Conservation (phyloP, 306 rosid genomes). For the Hylodesmum podocarpum region DNA sequence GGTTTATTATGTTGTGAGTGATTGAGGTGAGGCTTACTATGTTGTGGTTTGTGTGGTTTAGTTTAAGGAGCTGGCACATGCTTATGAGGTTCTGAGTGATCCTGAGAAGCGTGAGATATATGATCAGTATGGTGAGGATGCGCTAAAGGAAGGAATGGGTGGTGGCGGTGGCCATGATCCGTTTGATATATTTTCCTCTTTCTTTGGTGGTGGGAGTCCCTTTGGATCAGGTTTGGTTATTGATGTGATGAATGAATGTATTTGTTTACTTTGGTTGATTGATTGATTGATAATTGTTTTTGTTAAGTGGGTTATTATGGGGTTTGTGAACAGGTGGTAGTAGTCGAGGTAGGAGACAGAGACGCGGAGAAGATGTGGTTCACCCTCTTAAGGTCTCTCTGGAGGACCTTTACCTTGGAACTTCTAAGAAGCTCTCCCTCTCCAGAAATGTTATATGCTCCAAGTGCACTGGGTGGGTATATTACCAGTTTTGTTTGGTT, state of each 20-base stretch:
- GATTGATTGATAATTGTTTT: not conserved
- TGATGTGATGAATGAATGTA: not conserved
- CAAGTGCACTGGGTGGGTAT: constrained; percentile 85
- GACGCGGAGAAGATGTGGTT: constrained; percentile 93
- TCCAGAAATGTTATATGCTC: constrained; percentile 80
- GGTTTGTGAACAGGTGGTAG: constrained; percentile 62
- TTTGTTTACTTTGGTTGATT: not conserved
- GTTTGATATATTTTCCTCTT: constrained; percentile 85
- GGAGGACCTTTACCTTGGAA: constrained; percentile 82
- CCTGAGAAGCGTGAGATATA: constrained; percentile 96
- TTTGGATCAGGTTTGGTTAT: constrained; percentile 51
- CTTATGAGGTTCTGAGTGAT: constrained; percentile 89
- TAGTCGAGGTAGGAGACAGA: constrained; percentile 92
- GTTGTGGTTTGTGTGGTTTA: not conserved
- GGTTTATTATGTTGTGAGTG: not conserved
- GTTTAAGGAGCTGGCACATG: constrained; percentile 96
- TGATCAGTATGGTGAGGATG: constrained; percentile 93
- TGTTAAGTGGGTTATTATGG: constrained; percentile 9
- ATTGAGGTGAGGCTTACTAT: not conserved
- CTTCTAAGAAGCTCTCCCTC: constrained; percentile 93
- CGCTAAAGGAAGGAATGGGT: constrained; percentile 98
- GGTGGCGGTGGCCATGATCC: constrained; percentile 96
- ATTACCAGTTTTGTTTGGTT: not conserved
- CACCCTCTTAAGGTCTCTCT: constrained; percentile 91
- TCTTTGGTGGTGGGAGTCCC: constrained; percentile 90